Conservation (phyloP, 2,329 filamentous ascomycete species). For the Pezicula carpinea region DNA sequence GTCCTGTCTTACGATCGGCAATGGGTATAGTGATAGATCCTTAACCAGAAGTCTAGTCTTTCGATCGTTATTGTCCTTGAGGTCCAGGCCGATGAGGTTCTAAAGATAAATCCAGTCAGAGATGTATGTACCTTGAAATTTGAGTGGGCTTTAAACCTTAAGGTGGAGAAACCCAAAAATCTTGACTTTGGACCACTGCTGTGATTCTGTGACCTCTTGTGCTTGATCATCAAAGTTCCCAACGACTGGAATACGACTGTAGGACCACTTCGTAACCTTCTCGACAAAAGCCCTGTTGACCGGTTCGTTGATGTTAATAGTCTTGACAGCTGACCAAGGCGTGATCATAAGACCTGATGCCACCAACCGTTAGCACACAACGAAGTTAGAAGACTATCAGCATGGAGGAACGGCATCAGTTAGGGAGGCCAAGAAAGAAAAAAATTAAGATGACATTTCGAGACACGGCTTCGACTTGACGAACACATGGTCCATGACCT, state of each 20-base stretch:
- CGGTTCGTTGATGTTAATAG: constrained; percentile 18
- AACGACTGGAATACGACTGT: constrained; percentile 25
- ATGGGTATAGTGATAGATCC: constrained; percentile 22
- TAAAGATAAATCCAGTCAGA: constrained; percentile 2
- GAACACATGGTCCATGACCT: no score
- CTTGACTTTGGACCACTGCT: constrained; percentile 9
- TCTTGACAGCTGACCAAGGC: constrained; percentile 20
- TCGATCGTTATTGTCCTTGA: constrained; percentile 2
- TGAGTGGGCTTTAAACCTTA: constrained; percentile 13
- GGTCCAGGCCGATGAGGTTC: constrained; percentile 20
- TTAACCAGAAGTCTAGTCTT: constrained; percentile 14
- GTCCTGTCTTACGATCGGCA: constrained; percentile 23
- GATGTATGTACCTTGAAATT: neutral
- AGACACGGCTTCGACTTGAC: no score
- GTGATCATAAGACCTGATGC: constrained; percentile 10
- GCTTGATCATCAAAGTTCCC: constrained; percentile 4
- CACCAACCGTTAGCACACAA: no score
- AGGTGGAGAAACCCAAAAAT: constrained; percentile 24
- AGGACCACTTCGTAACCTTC: constrained; percentile 22
- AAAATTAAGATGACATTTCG: no score
- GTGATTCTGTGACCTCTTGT: neutral
- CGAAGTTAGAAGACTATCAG: no score
- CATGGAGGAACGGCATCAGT: no score
- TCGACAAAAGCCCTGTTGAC: constrained; percentile 20
- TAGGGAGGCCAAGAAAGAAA: no score